Base-by-base conservation (phyloP, 1,284 basidiomycete genomes). In the Tilletiaria anomala region DNA sequence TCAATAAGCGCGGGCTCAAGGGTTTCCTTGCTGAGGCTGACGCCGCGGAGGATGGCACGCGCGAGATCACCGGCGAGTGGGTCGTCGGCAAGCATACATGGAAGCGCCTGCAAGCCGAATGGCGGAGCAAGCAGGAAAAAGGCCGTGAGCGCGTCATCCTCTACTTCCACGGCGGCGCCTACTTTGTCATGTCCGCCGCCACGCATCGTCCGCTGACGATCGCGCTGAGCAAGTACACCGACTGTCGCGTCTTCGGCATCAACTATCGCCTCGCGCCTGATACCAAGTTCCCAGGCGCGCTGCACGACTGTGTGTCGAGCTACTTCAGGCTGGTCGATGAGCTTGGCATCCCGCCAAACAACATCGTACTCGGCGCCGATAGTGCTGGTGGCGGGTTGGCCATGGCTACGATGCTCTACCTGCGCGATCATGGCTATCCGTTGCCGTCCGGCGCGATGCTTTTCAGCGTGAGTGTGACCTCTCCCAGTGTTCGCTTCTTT, bases 221-320 rank as follows among this genome's bases (percentile, higher is more conserved):
- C 54, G 83, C 85, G 5, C 72, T 96, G 42, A 83, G 86, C 24
- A 89, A 91, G 65, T 81, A 82, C 56, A 80, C 83, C 23, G 83
- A 89, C 59, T 80, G 86, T 21, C 78, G 93, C 15, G 79, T 96
- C n/a, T 96, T 96, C 69, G 84, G 85, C n/a, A 73, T 96, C 54
- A 88, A 96, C 65, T 97, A 97, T 69, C 82, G 91, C 15, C 74
- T 97, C 21, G 89, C 91, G 0, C 91, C 91, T 1, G 91, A 94
- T 67, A 85, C 86, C 5, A 75, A 77, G 22, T 97, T 97, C 68
- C 91, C 91, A 0, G 85, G 89, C 0, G 83, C 88, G 19, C 73
- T 97, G 5, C 85, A 93, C 59, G 93, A 97, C 58, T 82, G 79
- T 21, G 82, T 89, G 36, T 77, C 75, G 16, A 82, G 81, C 1